These are phyloP conservation scores for Geopyxis carbonaria DNA, from an alignment of 495 filamentous ascomycete species.

Conservation along the genomic window DNA sequence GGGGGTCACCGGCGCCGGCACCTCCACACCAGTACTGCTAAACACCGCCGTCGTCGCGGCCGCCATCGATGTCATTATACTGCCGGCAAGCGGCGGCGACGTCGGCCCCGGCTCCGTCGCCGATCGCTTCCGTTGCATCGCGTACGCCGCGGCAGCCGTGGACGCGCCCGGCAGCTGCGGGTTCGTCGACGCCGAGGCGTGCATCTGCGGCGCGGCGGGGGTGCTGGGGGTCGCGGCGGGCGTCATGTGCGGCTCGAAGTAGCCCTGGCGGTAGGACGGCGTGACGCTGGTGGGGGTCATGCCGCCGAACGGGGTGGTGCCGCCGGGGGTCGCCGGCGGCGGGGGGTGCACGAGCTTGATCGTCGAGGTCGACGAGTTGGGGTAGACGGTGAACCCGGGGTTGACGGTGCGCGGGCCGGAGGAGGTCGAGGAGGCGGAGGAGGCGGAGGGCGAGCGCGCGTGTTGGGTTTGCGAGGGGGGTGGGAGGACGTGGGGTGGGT, in stretches of 20 bases:
- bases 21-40: conserved; percentile 2
- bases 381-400: conserved; percentile 7
- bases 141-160: conserved; percentile 26
- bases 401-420: conserved; percentile 8
- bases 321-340: conserved; percentile 3
- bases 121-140: conserved; percentile 23
- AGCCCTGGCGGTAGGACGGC: conserved; percentile 11
- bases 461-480: conserved; percentile 3
- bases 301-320: neutral
- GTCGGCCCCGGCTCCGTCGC: conserved; percentile 21
- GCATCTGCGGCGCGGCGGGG: conserved; percentile 12
- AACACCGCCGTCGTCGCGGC: conserved; percentile 12
- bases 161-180: conserved; percentile 10
- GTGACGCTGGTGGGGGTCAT: neutral
- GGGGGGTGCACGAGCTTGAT: conserved; percentile 19
- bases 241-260: conserved; percentile 20
- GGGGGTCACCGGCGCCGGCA: conserved; percentile 7
- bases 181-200: neutral
- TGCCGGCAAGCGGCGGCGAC: conserved; percentile 13
- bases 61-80: neutral
- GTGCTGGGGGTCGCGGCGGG: neutral
- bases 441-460: conserved; percentile 22
- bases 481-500: neutral
- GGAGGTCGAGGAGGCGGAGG: conserved; percentile 21
- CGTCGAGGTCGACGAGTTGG: conserved; percentile 15